Base-by-base conservation (phyloP, 1,139 yeast genomes). In the Blastobotrys proliferans region DNA sequence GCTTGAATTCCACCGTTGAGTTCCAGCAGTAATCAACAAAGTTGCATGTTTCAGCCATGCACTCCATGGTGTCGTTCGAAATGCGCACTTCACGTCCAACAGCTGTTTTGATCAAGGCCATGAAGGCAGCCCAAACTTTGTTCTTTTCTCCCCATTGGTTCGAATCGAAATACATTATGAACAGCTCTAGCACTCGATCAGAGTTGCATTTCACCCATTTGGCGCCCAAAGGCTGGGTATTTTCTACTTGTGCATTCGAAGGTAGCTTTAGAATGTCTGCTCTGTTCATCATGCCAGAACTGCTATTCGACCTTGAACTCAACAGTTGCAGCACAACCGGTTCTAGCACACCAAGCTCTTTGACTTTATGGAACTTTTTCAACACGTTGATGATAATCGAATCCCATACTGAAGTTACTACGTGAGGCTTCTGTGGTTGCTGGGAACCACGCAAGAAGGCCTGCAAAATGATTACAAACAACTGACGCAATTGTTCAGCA, bases 21-120 rank as follows among this genome's bases (percentile, higher is more conserved):
- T 39, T 20, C 43, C 45, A 25, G 35, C 47, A 42, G 13, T 38
- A 18, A 6, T 31, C 30, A 17, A 52, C 39, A 38, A 52, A 51
- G 26, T 46, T 45, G 40, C 55, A 48, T 10, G 50, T 27, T 6
- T 48, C 43, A 6, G 57, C 55, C 22, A 54, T 39, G 16, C 49
- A 45, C n/a, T 44, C 47, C 49, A 53, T 40, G 0, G 58, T 51
- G 10, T 54, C 57, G 4, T 35, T 29, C 4, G 57, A 50, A 9
- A 50, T 42, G 16, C 53, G 48, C 17, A 55, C 52, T 21, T 55
- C 58, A 22, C 58, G 40, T 34, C 50, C 53, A 31, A 44, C 38
- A 2, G 48, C 38, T 1, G 38, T 19, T 20, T 44, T 45, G 16
- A 51, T 40, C 2, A 49, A 40, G 10, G 30, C 35, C 21, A 52